These are phyloP conservation scores for Fraxinus ornus DNA, from an alignment of 305 asterid species.

Conservation along the genomic window DNA sequence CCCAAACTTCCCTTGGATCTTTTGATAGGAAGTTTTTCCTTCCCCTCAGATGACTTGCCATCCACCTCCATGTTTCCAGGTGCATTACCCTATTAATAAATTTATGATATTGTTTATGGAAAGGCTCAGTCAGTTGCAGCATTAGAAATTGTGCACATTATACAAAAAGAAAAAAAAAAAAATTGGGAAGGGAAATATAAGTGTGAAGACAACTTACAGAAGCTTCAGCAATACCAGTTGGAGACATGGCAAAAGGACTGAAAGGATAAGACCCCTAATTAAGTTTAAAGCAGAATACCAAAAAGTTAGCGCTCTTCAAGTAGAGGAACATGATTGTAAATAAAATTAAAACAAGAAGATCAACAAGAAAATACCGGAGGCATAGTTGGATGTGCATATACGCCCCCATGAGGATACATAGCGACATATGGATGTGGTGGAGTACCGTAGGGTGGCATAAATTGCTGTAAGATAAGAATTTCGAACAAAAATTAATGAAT, in stretches of 20 bases:
- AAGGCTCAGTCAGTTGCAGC: conserved; percentile 13
- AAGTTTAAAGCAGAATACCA: conserved; percentile 18
- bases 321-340: conserved; percentile 10
- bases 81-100: conserved; percentile 51
- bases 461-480: conserved; percentile 52
- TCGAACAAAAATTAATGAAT: conserved; percentile 3
- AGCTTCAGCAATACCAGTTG: conserved; percentile 77
- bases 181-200: conserved; percentile 1
- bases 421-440: conserved; percentile 96
- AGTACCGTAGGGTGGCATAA: conserved; percentile 89
- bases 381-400: conserved; percentile 91
- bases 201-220: conserved; percentile 53
- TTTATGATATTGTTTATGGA: conserved; percentile 3
- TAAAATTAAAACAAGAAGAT: conserved; percentile 12
- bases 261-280: conserved; percentile 87
- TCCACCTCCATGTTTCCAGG: conserved; percentile 67
- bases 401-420: conserved; percentile 93
- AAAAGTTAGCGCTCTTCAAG: conserved; percentile 24
- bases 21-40: conserved; percentile 91
- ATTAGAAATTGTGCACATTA: conserved; percentile 1
- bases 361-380: conserved; percentile 58
- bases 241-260: conserved; percentile 85
- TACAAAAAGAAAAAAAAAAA: neutral
- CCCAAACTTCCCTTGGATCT: conserved; percentile 94
- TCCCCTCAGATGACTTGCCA: conserved; percentile 73